Evolutionary conservation across 345 rosid genomes (phyloP).

Genomic region (Eucalyptus tenuipes): DNA sequence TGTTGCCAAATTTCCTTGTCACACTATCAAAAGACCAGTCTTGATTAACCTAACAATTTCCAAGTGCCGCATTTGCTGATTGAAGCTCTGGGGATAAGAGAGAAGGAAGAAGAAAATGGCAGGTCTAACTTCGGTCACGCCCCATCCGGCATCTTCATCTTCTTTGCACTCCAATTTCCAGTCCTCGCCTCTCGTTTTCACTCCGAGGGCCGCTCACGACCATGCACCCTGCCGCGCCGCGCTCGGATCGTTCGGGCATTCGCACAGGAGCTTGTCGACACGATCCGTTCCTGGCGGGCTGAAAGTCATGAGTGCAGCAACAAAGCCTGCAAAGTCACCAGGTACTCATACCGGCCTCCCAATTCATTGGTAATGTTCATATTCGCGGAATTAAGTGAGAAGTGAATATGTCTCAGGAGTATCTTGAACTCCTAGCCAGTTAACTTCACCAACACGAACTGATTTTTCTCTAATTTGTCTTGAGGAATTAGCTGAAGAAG

Average conservation of each 20-base stretch:
- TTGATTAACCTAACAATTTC: background rate
- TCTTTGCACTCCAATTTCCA: conserved; percentile 14
- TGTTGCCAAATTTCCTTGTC: background rate
- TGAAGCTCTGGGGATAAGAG: background rate
- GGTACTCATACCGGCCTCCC: conserved; percentile 16
- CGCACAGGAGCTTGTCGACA: background rate
- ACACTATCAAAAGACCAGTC: background rate
- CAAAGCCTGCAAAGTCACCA: conserved; percentile 81
- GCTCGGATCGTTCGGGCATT: conserved; percentile 2
- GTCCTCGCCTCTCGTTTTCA: conserved; percentile 16
- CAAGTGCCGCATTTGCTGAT: background rate
- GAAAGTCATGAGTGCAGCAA: conserved; percentile 45
- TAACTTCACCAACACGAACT: background rate
- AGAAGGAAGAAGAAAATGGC: conserved; percentile 23
- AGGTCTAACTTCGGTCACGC: conserved; percentile 36
- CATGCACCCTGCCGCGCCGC: background rate
- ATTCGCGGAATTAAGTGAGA: background rate
- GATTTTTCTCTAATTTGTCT: conserved; percentile 5
- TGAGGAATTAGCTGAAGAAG: conserved; percentile 86
- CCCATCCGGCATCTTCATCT: conserved; percentile 15
- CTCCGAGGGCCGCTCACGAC: conserved; percentile 12
- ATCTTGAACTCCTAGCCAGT: background rate
- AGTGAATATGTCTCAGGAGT: background rate
- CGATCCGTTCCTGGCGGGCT: conserved; percentile 8
- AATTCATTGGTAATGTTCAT: background rate